Conservation (phyloP, 441 rosid species). For the Euphorbia celastroides region DNA sequence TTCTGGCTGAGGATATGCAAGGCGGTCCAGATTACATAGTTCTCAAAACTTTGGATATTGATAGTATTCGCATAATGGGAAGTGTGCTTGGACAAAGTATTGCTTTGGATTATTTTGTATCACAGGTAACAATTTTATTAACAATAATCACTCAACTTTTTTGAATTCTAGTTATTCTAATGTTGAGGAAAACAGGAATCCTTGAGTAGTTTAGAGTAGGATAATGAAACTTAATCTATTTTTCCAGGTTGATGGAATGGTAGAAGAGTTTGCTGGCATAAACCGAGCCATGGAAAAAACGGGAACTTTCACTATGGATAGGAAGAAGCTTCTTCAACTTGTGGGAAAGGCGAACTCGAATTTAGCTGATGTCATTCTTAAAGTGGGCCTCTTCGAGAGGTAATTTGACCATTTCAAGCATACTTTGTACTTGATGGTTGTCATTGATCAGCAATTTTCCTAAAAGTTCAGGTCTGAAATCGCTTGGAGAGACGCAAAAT, state of each 20-base stretch:
- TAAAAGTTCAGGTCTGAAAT: slow-evolving; percentile 83
- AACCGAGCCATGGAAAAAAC: slow-evolving; percentile 84
- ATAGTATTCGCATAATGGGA: slow-evolving; percentile 81
- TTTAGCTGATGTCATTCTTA: slow-evolving; percentile 88
- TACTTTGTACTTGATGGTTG: neutral
- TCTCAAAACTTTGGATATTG: slow-evolving; percentile 70
- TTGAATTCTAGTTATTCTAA: neutral
- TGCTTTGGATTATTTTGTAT: slow-evolving; percentile 88
- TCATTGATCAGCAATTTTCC: too few relatives aligned
- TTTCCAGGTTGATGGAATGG: slow-evolving; percentile 78
- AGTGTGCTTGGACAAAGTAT: slow-evolving; percentile 95
- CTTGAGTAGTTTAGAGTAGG: neutral
- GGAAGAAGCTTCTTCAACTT: slow-evolving; percentile 81
- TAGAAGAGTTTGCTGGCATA: slow-evolving; percentile 91
- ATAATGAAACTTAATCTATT: slow-evolving; percentile 21
- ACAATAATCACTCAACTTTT: too few relatives aligned
- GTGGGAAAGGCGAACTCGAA: slow-evolving; percentile 97
- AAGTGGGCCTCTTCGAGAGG: slow-evolving; percentile 98
- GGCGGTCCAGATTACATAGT: slow-evolving; percentile 80
- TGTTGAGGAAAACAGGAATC: slow-evolving; percentile 1
- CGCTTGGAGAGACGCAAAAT: slow-evolving; percentile 96
- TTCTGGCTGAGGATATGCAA: slow-evolving; percentile 62
- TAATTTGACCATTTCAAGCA: slow-evolving; percentile 17
- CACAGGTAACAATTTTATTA: slow-evolving; percentile 50
- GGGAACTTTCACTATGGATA: slow-evolving; percentile 89